Conservation (phyloP, 805 yeast species). For the Hanseniaspora jakobsenii region DNA sequence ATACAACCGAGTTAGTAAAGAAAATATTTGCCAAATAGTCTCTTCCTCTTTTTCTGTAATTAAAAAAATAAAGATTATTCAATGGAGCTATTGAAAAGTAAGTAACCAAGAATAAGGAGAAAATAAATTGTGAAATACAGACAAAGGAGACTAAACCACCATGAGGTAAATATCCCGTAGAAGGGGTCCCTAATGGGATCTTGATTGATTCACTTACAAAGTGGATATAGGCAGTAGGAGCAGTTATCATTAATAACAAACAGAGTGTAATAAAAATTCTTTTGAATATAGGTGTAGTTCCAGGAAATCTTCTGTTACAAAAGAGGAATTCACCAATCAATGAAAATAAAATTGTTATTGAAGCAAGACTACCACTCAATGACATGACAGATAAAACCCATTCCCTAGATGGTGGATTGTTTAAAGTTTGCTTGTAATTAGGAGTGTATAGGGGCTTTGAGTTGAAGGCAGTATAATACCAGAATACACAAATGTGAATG, state of each 20-base stretch:
- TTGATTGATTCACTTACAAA: conserved; percentile 22
- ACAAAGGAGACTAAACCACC: conserved; percentile 33
- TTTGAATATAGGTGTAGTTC: conserved; percentile 46
- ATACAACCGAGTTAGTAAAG: conserved; percentile 42
- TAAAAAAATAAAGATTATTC: conserved; percentile 34
- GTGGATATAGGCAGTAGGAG: conserved; percentile 42
- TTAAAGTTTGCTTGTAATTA: conserved; percentile 39
- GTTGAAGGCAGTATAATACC: conserved; percentile 63
- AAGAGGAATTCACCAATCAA: conserved; percentile 45
- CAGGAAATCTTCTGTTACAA: conserved; percentile 63
- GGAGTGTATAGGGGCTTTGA: conserved; percentile 53
- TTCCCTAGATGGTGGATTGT: conserved; percentile 51
- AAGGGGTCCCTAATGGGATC: conserved; percentile 52
- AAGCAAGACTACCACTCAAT: conserved; percentile 53
- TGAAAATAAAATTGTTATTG: conserved; percentile 44
- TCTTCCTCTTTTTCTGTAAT: conserved; percentile 23
- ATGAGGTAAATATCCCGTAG: conserved; percentile 39
- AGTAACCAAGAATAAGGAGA: conserved; percentile 37
- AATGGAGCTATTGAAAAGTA: conserved; percentile 46
- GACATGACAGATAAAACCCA: conserved; percentile 47
- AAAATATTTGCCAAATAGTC: conserved; percentile 34
- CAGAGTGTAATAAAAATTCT: conserved; percentile 35
- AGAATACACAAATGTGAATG: conserved; percentile 57
- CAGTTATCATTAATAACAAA: conserved; percentile 34
- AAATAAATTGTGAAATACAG: conserved; percentile 37